phyloP scores from a whole-genome alignment of 1,284 basidiomycete genomes.

The Puccinia horiana region DNA sequence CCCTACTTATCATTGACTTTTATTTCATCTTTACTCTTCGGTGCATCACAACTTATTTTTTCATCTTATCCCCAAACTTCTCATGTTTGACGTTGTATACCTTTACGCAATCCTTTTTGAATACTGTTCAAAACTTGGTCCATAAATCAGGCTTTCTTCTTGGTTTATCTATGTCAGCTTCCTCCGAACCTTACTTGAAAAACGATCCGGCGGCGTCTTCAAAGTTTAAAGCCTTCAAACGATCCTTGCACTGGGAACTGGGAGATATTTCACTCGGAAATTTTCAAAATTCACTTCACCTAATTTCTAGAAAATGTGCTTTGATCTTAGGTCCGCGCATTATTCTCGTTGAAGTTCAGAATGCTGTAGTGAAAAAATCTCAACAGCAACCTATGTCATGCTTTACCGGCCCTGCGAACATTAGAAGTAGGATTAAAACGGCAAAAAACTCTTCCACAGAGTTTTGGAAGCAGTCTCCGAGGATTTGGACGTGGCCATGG shows the following conservation, averaged over 20 bases:
- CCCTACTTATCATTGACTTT: constrained; percentile 6
- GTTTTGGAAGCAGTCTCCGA: constrained; percentile 14
- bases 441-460: neutral
- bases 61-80: constrained; percentile 2
- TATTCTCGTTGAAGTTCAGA: neutral
- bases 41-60: neutral
- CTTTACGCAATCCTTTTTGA: constrained; percentile 10
- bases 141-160: constrained; percentile 9
- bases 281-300: neutral
- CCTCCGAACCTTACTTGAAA: neutral
- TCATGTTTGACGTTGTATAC: constrained; percentile 9
- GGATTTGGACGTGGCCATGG: constrained; percentile 44
- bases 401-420: neutral
- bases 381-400: neutral
- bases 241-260: neutral
- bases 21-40: constrained; percentile 14
- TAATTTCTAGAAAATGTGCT: neutral
- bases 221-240: neutral
- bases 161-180: constrained; percentile 13
- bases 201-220: neutral
- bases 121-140: neutral
- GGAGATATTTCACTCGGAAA: neutral
- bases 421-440: neutral
- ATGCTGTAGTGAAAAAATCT: neutral
- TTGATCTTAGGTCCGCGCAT: neutral